Percentiles rank a stretch among this genome's conserved stretches.
These are phyloP conservation scores for Oropetium thomaeum DNA, from an alignment of 176 grass and related monocot species.

Conservation along the genomic window DNA sequence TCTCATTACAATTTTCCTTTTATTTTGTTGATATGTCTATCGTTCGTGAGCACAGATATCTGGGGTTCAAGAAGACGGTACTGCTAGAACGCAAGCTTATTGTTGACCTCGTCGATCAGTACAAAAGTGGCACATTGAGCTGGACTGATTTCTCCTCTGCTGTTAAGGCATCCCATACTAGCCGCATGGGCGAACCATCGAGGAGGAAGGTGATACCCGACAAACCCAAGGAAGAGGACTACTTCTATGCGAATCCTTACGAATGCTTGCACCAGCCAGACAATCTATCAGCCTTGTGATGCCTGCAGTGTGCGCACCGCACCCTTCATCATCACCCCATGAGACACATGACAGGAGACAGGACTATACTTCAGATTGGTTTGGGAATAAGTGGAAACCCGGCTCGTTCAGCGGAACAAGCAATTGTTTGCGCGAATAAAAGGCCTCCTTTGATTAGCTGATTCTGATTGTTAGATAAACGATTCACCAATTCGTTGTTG, in stretches of 20 bases:
- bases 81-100: constrained; percentile 75
- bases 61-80: constrained; percentile 86
- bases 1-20: not conserved
- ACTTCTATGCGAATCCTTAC: constrained; percentile 84
- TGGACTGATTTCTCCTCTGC: constrained; percentile 75
- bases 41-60: constrained; percentile 47
- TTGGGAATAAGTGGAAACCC: constrained; percentile 35
- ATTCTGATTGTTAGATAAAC: not conserved
- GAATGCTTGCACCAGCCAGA: constrained; percentile 75
- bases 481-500: constrained; percentile 8
- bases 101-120: constrained; percentile 70
- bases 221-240: constrained; percentile 92
- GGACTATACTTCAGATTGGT: constrained; percentile 17
- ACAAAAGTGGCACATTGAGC: constrained; percentile 53
- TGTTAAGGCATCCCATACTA: constrained; percentile 58
- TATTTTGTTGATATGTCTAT: not conserved
- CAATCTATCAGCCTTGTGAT: constrained; percentile 40
- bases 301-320: not conserved
- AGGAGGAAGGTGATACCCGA: constrained; percentile 70
- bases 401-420: constrained; percentile 12
- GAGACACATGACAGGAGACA: not conserved
- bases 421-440: not conserved
- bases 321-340: constrained; percentile 40
- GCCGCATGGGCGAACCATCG: constrained; percentile 67
- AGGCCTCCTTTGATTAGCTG: not conserved